A percentile compares a stretch with the other conserved stretches of the same genome.
These are phyloP conservation scores for Blastobotrys americana DNA, from an alignment of 805 yeast species.

Conservation along the genomic window DNA sequence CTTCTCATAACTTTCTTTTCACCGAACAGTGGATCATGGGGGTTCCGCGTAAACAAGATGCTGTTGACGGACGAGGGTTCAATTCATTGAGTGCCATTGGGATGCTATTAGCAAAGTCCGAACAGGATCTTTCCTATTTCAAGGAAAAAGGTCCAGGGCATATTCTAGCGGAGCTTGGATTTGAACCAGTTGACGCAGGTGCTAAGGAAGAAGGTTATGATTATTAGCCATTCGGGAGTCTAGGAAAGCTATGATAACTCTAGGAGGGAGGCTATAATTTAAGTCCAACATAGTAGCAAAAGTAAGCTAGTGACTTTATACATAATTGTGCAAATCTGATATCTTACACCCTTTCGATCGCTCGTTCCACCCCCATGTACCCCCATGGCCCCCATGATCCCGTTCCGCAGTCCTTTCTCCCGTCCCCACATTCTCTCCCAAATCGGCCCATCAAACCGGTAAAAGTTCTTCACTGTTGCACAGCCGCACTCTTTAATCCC, in stretches of 20 bases:
- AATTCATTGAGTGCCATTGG: slow-evolving; percentile 82
- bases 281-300: too few relatives aligned
- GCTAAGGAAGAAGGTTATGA: slow-evolving; percentile 17
- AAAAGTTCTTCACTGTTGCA: not conserved
- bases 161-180: slow-evolving; percentile 59
- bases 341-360: too few relatives aligned
- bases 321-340: too few relatives aligned
- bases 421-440: not conserved
- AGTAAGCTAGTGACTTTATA: too few relatives aligned
- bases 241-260: too few relatives aligned
- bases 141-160: slow-evolving; percentile 40
- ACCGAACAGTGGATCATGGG: slow-evolving; percentile 78
- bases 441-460: not conserved
- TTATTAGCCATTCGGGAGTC: slow-evolving; percentile 3
- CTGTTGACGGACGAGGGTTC: slow-evolving; percentile 44
- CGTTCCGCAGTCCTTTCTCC: too few relatives aligned
- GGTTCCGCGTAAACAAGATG: slow-evolving; percentile 65
- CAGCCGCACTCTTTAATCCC: not conserved
- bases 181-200: slow-evolving; percentile 34
- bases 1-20: slow-evolving; percentile 75
- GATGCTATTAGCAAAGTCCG: slow-evolving; percentile 64
- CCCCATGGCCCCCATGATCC: too few relatives aligned
- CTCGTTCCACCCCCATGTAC: too few relatives aligned
- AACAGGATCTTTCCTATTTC: slow-evolving; percentile 39
- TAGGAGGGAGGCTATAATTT: too few relatives aligned